Evolutionary conservation across 2,329 filamentous ascomycete genomes (phyloP), one percentile per base, ranked within the genome.

Genomic region (Bipolaris zeicola): DNA sequence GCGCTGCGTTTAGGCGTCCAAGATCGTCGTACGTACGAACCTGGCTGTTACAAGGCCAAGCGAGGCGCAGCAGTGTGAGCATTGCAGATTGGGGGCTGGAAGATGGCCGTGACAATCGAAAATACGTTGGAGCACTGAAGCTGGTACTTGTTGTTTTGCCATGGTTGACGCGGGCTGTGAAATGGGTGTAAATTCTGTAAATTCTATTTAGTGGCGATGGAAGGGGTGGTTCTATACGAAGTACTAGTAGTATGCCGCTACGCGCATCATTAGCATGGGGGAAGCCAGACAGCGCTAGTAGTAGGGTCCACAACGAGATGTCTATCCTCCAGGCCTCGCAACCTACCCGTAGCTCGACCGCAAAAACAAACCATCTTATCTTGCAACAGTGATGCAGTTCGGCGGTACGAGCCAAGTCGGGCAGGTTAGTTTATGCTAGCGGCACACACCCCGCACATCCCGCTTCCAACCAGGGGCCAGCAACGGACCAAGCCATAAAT

Each of bases 41-140:
- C 37, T 58, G 36, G 26, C 18, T 34, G 52, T 43, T 33, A 20
- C 38, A 42, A n/a, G 24, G 57, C 62, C 57, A 62, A 64, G 62
- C 22, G 54, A 50, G 62, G 62, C 62, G 62, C 58, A 65, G 62
- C 47, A 34, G 16, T 42, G 10, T 38, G 20, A 28, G 14, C 24
- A 26, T 38, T n/a, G 34, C 33, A 38, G n/a, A 1, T 31, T 28
- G 16, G 46, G 46, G 37, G 52, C 38, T 22, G 28, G 6, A 33
- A 18, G 0, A 26, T 44, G 24, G 45, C 52, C 18, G 31, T 10
- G 4, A 33, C 14, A n/a, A 26, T 8, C 6, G 6, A 37, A 34
- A 38, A 31, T 28, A 38, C 5, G 13, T 28, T 10, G 10, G 6
- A 3, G 3, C 13, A 16, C 16, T 20, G 7, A 20, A 20, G 26